Evolutionary conservation across 768 basidiomycete genomes (phyloP).

Genomic region (Termitomyces sp.): DNA sequence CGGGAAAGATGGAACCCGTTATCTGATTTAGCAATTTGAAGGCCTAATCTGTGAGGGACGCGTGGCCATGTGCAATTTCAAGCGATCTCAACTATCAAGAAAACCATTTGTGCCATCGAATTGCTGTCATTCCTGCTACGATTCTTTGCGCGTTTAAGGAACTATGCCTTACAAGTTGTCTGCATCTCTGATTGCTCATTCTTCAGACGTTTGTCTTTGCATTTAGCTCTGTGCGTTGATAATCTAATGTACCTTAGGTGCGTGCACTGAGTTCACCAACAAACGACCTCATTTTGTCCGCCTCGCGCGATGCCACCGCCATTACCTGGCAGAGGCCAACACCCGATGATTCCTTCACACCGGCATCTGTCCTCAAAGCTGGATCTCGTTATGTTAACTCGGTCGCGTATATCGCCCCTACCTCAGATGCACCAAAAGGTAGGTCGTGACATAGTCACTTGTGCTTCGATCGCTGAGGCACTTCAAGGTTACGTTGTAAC

Average conservation of each 20-base stretch:
- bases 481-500: slow-evolving; percentile 76
- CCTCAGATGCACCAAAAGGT: slow-evolving; percentile 67
- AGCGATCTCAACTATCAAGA: neutral
- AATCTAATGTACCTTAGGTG: slow-evolving; percentile 48
- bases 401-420: slow-evolving; percentile 71
- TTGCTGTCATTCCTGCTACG: slow-evolving; percentile 6
- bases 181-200: slow-evolving; percentile 62
- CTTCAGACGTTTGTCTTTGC: slow-evolving; percentile 58
- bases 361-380: slow-evolving; percentile 48
- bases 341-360: slow-evolving; percentile 42
- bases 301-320: slow-evolving; percentile 87
- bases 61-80: slow-evolving; percentile 3
- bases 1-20: neutral
- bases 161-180: slow-evolving; percentile 74
- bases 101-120: slow-evolving; percentile 25
- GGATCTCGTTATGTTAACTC: slow-evolving; percentile 79
- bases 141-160: slow-evolving; percentile 1
- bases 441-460: slow-evolving; percentile 19
- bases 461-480: slow-evolving; percentile 15
- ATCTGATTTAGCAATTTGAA: neutral
- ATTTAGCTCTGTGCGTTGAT: slow-evolving; percentile 6
- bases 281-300: slow-evolving; percentile 76
- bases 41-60: neutral
- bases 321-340: slow-evolving; percentile 72
- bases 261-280: slow-evolving; percentile 75